A percentile compares a stretch with the other conserved stretches of the same genome.
These are phyloP conservation scores for Zelonia costaricensis DNA, from an alignment of 208 protist genomes.

Conservation along the genomic window DNA sequence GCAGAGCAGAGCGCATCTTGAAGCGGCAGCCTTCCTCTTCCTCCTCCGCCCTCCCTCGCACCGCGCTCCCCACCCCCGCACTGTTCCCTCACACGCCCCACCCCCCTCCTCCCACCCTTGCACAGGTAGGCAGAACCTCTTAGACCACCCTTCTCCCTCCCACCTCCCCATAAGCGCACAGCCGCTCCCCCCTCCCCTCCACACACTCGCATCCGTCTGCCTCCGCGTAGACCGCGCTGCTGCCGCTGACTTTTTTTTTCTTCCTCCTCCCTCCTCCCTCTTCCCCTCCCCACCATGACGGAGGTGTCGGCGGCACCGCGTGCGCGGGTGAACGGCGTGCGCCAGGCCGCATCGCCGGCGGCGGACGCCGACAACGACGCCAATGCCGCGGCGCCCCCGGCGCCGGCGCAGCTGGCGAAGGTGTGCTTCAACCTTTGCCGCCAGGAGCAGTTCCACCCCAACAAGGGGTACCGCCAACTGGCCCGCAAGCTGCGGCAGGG, in stretches of 20 bases:
- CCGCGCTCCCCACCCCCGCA: no score
- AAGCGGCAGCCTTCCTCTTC: no score
- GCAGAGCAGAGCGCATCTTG: no score
- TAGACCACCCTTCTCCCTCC: no score
- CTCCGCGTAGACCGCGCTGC: background rate
- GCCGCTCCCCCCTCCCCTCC: background rate
- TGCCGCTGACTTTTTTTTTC: background rate
- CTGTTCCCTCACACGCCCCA: no score
- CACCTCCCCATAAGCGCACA: no score
- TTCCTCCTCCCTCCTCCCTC: background rate
- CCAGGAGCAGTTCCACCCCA: constrained; percentile 87
- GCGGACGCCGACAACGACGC: constrained; percentile 8
- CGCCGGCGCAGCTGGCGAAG: constrained; percentile 33
- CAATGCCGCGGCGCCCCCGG: constrained; percentile 3
- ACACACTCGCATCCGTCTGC: background rate
- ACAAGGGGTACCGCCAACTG: constrained; percentile 89
- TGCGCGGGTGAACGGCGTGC: background rate
- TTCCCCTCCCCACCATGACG: constrained; percentile 7
- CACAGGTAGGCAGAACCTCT: no score
- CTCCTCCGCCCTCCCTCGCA: no score
- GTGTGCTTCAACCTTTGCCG: constrained; percentile 92
- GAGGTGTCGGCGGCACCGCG: constrained; percentile 17
- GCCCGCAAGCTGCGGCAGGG: constrained; percentile 74
- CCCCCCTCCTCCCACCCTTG: no score
- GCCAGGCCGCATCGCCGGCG: background rate